These are phyloP conservation scores for Mycena latifolia DNA, from an alignment of 768 basidiomycete species.

Conservation along the genomic window DNA sequence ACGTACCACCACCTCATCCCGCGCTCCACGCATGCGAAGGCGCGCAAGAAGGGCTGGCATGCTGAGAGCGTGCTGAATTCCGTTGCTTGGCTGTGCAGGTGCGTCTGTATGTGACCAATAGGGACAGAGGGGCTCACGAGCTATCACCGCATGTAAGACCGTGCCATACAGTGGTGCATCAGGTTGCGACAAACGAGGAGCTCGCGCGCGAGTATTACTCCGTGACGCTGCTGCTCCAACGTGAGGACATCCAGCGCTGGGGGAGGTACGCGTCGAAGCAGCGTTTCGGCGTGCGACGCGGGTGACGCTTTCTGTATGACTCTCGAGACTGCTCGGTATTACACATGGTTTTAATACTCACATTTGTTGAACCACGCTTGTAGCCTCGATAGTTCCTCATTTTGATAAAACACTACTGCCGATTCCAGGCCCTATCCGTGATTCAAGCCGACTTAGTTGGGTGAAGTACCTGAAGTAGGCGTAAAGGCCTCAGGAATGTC, in stretches of 20 bases:
- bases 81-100: slow-evolving; percentile 73
- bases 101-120: slow-evolving; percentile 27
- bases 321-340: neutral
- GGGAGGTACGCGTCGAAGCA: slow-evolving; percentile 50
- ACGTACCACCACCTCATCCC: slow-evolving; percentile 76
- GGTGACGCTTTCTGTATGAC: no score
- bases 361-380: no score
- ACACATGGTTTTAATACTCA: no score
- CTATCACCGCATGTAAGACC: slow-evolving; percentile 48
- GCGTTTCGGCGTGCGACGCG: slow-evolving; percentile 25
- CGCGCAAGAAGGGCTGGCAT: slow-evolving; percentile 71
- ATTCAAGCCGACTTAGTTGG: no score
- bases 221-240: slow-evolving; percentile 59
- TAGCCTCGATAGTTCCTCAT: no score
- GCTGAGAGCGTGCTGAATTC: slow-evolving; percentile 63
- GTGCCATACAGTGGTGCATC: slow-evolving; percentile 66
- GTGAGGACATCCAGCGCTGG: slow-evolving; percentile 72
- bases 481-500: no score
- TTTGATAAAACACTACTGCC: no score
- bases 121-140: no score
- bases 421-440: no score
- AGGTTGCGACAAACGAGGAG: slow-evolving; percentile 62
- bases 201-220: slow-evolving; percentile 65
- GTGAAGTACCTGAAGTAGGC: no score
- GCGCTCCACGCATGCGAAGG: slow-evolving; percentile 64